phyloP scores from a whole-genome alignment of 2,329 filamentous ascomycete genomes.

The Fonsecaea monophora region DNA sequence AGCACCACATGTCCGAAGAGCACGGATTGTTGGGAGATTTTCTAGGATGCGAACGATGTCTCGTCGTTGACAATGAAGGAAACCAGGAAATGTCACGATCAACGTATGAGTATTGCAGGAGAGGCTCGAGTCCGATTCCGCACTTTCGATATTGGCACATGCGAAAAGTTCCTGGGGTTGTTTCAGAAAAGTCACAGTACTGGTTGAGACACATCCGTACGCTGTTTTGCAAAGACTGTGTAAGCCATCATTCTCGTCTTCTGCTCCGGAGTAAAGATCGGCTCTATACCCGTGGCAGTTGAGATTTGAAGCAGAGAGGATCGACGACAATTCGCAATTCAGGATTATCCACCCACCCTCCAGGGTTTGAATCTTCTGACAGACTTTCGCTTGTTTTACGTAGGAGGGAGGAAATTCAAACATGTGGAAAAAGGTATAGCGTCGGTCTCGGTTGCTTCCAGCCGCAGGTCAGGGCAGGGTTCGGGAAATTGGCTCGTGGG shows the following conservation, averaged over 20 bases:
- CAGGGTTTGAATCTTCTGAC: not conserved
- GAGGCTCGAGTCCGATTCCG: not conserved
- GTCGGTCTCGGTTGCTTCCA: slow-evolving; percentile 10
- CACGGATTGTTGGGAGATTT: not conserved
- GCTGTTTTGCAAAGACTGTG: not conserved
- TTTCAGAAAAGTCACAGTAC: not conserved
- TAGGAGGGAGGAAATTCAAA: slow-evolving; percentile 19
- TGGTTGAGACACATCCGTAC: not conserved
- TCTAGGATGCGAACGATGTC: not conserved
- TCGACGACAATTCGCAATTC: slow-evolving; percentile 14
- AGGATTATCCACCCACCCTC: not conserved
- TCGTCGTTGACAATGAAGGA: not conserved
- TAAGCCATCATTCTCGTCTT: slow-evolving; percentile 5
- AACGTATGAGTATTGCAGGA: not conserved
- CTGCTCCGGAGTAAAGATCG: slow-evolving; percentile 8
- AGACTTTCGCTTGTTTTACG: slow-evolving; percentile 21
- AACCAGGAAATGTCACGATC: not conserved
- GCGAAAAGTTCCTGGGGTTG: not conserved
- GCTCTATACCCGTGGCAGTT: not conserved
- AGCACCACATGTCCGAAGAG: not conserved
- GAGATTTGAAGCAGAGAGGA: slow-evolving; percentile 10
- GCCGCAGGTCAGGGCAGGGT: slow-evolving; percentile 17
- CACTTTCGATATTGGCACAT: not conserved
- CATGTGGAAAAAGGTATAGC: slow-evolving; percentile 6
- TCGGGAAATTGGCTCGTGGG: slow-evolving; percentile 35